A percentile compares a stretch with the other conserved stretches of the same genome.
Conservation (phyloP, 139 green algal species). For the Chlorella sp. region DNA sequence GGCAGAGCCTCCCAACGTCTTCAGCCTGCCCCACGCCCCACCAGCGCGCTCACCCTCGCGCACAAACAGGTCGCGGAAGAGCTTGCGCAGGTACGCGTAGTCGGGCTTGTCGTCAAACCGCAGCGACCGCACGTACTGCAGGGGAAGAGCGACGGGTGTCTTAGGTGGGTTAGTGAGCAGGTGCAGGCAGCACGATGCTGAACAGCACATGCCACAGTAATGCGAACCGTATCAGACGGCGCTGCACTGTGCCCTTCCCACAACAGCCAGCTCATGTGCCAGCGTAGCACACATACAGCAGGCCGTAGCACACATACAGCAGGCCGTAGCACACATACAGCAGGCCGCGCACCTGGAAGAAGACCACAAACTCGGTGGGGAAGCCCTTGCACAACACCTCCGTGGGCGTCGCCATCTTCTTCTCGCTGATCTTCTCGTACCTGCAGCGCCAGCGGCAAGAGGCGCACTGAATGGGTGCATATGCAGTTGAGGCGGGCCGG, state of each 20-base stretch:
- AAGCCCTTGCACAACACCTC: conserved; percentile 98
- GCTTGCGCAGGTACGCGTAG: conserved; percentile 98
- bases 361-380: conserved; percentile 96
- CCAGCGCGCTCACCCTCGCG: conserved; percentile 84
- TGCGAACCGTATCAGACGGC: no score
- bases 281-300: no score
- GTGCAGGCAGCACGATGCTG: no score
- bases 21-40: no score
- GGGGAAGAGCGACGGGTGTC: no score
- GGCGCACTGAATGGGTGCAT: neutral
- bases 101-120: conserved; percentile 99
- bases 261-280: no score
- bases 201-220: no score
- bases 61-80: conserved; percentile 99
- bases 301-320: no score
- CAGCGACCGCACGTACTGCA: conserved; percentile 92
- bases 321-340: no score
- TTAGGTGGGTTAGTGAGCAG: no score
- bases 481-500: neutral
- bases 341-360: conserved; percentile 70
- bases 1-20: no score
- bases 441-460: neutral
- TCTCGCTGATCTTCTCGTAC: conserved; percentile 99
- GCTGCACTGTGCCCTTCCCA: no score
- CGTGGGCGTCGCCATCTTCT: conserved; percentile 99